Percentiles rank a stretch among this genome's conserved stretches.
These are phyloP conservation scores for Nannochloris sp. DNA, from an alignment of 139 green algal species.

Conservation along the genomic window DNA sequence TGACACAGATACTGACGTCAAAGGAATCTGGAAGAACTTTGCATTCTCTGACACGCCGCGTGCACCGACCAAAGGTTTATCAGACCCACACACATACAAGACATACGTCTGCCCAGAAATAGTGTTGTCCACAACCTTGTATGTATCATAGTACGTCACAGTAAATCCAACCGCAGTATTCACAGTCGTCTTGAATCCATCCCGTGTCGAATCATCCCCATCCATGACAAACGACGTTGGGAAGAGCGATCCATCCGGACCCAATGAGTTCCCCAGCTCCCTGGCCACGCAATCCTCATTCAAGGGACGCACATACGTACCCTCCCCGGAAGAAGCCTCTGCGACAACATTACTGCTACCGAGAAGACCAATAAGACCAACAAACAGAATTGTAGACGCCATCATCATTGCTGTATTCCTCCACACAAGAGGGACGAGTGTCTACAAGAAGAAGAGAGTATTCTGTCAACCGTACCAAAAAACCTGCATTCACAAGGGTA, in stretches of 20 bases:
- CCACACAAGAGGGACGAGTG: too few relatives aligned
- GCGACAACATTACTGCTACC: background rate
- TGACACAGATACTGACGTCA: conserved; percentile 37
- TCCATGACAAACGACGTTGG: conserved; percentile 17
- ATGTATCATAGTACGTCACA: conserved; percentile 51
- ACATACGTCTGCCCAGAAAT: conserved; percentile 60
- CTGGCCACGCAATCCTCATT: conserved; percentile 21
- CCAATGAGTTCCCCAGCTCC: background rate
- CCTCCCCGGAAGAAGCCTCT: background rate
- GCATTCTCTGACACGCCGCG: conserved; percentile 21
- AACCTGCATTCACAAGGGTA: too few relatives aligned
- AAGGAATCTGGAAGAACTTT: conserved; percentile 60
- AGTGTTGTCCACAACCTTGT: conserved; percentile 55
- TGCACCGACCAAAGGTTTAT: conserved; percentile 6
- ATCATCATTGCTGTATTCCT: too few relatives aligned
- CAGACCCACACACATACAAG: conserved; percentile 65
- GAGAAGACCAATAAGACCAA: too few relatives aligned
- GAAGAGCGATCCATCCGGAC: conserved; percentile 17
- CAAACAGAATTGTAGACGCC: too few relatives aligned
- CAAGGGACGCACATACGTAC: conserved; percentile 4
- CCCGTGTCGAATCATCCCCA: background rate
- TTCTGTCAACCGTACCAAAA: too few relatives aligned
- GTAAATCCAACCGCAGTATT: conserved; percentile 44
- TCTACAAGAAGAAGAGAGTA: too few relatives aligned
- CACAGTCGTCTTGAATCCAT: conserved; percentile 12